These are phyloP conservation scores for Taiozyma sp. DNA, from an alignment of 1,139 yeast species.

Conservation along the genomic window DNA sequence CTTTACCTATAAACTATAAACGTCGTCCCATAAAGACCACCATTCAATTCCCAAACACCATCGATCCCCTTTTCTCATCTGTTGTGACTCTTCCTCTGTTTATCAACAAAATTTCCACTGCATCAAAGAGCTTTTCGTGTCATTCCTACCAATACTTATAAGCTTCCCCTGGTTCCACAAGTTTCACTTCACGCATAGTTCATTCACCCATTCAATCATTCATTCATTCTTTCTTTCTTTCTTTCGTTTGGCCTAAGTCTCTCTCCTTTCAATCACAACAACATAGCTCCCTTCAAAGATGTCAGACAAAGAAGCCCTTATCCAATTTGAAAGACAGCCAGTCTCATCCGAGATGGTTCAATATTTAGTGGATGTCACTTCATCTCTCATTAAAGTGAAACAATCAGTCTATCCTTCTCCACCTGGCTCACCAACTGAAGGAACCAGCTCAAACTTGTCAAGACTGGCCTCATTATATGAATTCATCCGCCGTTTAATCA, in stretches of 20 bases:
- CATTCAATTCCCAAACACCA: background rate
- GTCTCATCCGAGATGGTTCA: conserved; percentile 76
- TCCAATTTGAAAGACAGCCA: conserved; percentile 68
- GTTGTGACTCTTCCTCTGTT: background rate
- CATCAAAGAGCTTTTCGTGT: background rate
- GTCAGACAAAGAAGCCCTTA: conserved; percentile 61
- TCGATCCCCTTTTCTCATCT: background rate
- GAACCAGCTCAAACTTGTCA: background rate
- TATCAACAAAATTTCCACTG: background rate
- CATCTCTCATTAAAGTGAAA: conserved; percentile 64
- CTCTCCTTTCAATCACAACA: too few relatives aligned
- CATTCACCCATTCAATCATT: too few relatives aligned
- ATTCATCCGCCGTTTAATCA: conserved; percentile 69
- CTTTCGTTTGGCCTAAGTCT: too few relatives aligned
- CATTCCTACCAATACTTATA: background rate
- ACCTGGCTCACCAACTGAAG: conserved; percentile 35
- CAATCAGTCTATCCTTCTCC: conserved; percentile 36
- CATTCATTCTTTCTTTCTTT: too few relatives aligned
- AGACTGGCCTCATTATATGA: conserved; percentile 37
- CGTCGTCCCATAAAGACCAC: too few relatives aligned
- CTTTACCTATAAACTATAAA: background rate
- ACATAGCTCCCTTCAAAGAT: conserved; percentile 17
- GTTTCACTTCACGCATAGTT: background rate
- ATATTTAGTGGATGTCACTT: conserved; percentile 74
- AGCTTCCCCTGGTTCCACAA: background rate